Conservation (phyloP, 2,329 filamentous ascomycete genomes). For the Cyphellophora europaea region DNA sequence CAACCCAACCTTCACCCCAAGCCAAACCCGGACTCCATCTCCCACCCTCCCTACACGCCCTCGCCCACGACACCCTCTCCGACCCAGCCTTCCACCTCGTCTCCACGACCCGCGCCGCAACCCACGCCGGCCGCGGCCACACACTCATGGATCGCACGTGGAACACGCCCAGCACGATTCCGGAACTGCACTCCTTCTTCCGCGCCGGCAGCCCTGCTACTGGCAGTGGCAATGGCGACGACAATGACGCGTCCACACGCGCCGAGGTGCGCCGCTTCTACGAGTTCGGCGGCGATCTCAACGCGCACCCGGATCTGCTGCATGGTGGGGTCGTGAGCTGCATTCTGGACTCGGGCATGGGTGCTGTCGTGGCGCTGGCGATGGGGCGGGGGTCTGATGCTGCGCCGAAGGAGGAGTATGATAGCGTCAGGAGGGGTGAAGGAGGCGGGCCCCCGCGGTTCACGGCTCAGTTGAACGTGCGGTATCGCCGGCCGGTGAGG, state of each 20-base stretch:
- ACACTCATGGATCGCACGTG: slow-evolving; percentile 15
- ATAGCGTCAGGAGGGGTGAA: background rate
- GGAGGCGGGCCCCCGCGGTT: slow-evolving; percentile 18
- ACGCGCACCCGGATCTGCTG: slow-evolving; percentile 20
- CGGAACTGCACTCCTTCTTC: slow-evolving; percentile 10
- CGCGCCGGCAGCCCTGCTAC: slow-evolving; percentile 1
- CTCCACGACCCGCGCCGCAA: slow-evolving; percentile 10
- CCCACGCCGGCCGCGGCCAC: slow-evolving; percentile 9
- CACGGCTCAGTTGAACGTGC: slow-evolving; percentile 31
- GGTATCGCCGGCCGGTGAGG: slow-evolving; percentile 28
- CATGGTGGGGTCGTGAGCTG: slow-evolving; percentile 22
- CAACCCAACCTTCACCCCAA: no score
- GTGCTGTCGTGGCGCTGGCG: slow-evolving; percentile 8
- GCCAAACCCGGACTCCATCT: no score
- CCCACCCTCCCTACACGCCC: background rate
- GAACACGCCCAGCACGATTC: slow-evolving; percentile 14
- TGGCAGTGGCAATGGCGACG: background rate
- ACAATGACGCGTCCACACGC: background rate
- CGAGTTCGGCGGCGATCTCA: slow-evolving; percentile 20
- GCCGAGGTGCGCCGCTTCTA: slow-evolving; percentile 21
- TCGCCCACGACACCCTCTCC: slow-evolving; percentile 14
- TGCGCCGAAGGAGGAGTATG: background rate
- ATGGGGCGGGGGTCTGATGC: slow-evolving; percentile 1
- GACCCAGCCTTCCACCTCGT: slow-evolving; percentile 12
- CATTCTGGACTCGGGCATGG: slow-evolving; percentile 21